A percentile compares a stretch with the other conserved stretches of the same genome.
Evolutionary conservation across 257 asterid species (phyloP).

Genomic region (Asclepias syriaca): DNA sequence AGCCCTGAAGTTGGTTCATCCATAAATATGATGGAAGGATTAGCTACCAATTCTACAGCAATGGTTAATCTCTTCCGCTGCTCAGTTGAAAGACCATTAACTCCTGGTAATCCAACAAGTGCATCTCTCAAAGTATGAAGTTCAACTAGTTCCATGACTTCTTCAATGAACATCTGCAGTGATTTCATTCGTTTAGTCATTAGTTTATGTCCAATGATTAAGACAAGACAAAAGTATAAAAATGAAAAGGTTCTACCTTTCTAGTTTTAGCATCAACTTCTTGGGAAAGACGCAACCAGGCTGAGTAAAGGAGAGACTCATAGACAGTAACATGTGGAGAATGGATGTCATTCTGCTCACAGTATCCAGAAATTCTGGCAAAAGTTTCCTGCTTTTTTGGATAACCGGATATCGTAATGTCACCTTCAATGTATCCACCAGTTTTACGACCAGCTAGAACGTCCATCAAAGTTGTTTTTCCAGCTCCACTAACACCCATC

Average conservation of each 20-base stretch:
- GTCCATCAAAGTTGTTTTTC: constrained; percentile 78
- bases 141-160: constrained; percentile 77
- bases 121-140: constrained; percentile 49
- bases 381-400: constrained; percentile 69
- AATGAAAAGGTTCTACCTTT: constrained; percentile 29
- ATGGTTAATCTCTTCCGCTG: constrained; percentile 76
- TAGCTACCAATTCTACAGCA: constrained; percentile 80
- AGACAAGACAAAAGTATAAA: not conserved
- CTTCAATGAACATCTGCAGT: constrained; percentile 61
- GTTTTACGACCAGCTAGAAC: constrained; percentile 79
- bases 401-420: constrained; percentile 58
- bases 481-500: constrained; percentile 91
- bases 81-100: constrained; percentile 71
- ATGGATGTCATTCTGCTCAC: constrained; percentile 81
- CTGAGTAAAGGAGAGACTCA: constrained; percentile 69
- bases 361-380: constrained; percentile 72
- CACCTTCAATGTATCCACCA: constrained; percentile 72
- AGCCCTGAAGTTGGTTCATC: constrained; percentile 86
- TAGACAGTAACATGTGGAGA: constrained; percentile 69
- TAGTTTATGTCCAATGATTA: no score
- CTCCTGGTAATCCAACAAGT: constrained; percentile 69
- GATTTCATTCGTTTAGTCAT: no score
- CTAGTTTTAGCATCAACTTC: constrained; percentile 39
- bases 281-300: constrained; percentile 61
- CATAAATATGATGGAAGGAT: constrained; percentile 79